Conservation (phyloP, 1,284 basidiomycete species). For the Fomitiporia mediterranea region DNA sequence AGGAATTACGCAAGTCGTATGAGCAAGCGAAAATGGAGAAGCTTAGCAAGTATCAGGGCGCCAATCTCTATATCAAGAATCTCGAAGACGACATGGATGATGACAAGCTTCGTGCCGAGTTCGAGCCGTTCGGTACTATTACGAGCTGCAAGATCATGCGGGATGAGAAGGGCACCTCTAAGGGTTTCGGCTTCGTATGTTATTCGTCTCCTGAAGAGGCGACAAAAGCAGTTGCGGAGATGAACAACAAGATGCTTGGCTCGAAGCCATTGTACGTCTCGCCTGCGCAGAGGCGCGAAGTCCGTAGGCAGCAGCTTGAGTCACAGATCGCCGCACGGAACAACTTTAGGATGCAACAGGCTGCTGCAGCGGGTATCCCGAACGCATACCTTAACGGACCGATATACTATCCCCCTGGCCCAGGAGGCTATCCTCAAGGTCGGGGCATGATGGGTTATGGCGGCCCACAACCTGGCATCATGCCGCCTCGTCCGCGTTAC, state of each 20-base stretch:
- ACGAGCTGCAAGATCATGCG: conserved; percentile 99
- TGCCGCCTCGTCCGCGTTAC: conserved; percentile 83
- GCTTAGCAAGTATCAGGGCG: conserved; percentile 96
- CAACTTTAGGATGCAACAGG: conserved; percentile 94
- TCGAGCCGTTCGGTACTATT: conserved; percentile 95
- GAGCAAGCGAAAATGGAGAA: conserved; percentile 98
- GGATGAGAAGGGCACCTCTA: conserved; percentile 87
- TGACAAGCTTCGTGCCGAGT: conserved; percentile 91
- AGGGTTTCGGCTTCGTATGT: conserved; percentile 99
- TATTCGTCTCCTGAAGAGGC: conserved; percentile 99
- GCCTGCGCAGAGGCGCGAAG: conserved; percentile 97
- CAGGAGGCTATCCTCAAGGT: conserved; percentile 70
- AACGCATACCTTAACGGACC: conserved; percentile 80
- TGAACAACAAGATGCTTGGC: conserved; percentile 99
- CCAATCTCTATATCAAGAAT: conserved; percentile 99
- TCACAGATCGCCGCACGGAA: conserved; percentile 97
- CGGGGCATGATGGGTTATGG: conserved; percentile 80
- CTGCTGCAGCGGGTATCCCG: conserved; percentile 78
- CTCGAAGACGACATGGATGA: conserved; percentile 91
- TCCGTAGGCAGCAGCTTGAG: conserved; percentile 97
- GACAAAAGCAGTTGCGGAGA: conserved; percentile 98
- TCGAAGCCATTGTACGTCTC: conserved; percentile 99
- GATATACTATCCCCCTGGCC: conserved; percentile 86
- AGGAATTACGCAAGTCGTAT: conserved; percentile 92
- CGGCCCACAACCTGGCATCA: conserved; percentile 70